A percentile compares a stretch with the other conserved stretches of the same genome.
These are phyloP conservation scores for Gelatoporia subvermispora DNA, from an alignment of 768 basidiomycete species.

Conservation along the genomic window DNA sequence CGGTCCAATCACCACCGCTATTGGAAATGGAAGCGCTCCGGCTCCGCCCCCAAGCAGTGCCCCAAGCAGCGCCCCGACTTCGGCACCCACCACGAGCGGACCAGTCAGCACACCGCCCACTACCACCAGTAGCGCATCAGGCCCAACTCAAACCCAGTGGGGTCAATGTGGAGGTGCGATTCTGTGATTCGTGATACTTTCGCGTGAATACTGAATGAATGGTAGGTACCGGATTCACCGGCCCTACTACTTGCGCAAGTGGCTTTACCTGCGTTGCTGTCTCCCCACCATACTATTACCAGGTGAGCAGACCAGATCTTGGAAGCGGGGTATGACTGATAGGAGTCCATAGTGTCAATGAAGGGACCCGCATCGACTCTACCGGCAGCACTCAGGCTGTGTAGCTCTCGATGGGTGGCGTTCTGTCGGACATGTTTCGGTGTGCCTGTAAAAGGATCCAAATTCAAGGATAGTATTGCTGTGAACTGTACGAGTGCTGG, in stretches of 20 bases:
- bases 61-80: conserved; percentile 9
- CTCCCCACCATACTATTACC: conserved; percentile 47
- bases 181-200: background rate
- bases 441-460: no score
- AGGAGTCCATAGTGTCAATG: background rate
- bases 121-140: conserved; percentile 32
- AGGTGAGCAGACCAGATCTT: conserved; percentile 27
- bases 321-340: background rate
- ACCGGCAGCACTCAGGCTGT: no score
- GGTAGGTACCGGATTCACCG: conserved; percentile 40
- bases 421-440: no score
- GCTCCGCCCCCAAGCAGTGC: conserved; percentile 4
- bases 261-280: conserved; percentile 42
- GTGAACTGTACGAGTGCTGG: no score
- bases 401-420: no score
- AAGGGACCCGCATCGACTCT: background rate
- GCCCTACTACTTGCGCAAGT: conserved; percentile 40
- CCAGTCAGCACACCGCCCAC: conserved; percentile 19
- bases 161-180: conserved; percentile 50
- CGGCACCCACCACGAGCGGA: conserved; percentile 20
- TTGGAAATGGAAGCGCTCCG: conserved; percentile 33
- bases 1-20: conserved; percentile 48
- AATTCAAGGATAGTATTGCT: no score
- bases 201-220: background rate
- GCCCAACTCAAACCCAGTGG: conserved; percentile 38